phyloP scores from a whole-genome alignment of 495 filamentous ascomycete species.

The Choiromyces venosus region DNA sequence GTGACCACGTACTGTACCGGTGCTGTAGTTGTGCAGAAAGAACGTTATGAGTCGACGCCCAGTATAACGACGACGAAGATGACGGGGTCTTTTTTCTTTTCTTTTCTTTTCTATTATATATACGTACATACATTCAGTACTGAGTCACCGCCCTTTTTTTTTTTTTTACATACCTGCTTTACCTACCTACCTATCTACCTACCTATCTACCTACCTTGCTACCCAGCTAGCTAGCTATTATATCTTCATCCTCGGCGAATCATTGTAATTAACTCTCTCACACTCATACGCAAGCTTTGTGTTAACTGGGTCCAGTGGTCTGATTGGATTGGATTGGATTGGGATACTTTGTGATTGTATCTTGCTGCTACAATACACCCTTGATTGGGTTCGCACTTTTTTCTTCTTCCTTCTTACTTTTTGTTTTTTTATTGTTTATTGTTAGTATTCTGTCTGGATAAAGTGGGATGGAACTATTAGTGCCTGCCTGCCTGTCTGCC shows the following conservation, averaged over 20 bases:
- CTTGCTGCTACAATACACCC: background rate
- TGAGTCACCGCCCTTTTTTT: conserved; percentile 1
- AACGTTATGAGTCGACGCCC: conserved; percentile 7
- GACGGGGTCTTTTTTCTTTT: conserved; percentile 4
- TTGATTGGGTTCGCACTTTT: conserved; percentile 3
- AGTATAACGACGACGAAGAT: conserved; percentile 8
- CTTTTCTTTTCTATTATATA: conserved; percentile 6
- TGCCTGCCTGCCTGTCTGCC: conserved; percentile 2
- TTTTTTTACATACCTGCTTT: conserved; percentile 7
- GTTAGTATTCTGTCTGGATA: background rate
- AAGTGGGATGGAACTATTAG: background rate
- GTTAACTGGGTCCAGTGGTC: background rate
- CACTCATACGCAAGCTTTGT: background rate
- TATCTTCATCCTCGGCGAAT: background rate
- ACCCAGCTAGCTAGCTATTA: too few species aligned
- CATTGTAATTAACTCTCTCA: background rate
- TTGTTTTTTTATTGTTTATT: too few species aligned
- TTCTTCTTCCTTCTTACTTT: background rate
- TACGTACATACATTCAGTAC: conserved; percentile 1
- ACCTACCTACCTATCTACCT: background rate
- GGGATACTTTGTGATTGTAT: background rate
- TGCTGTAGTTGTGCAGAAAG: background rate
- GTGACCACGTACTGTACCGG: conserved; percentile 18
- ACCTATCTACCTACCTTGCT: conserved; percentile 1
- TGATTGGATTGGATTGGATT: background rate